phyloP scores from a whole-genome alignment of 176 grass and related monocot genomes.

The Elaeis guineensis region DNA sequence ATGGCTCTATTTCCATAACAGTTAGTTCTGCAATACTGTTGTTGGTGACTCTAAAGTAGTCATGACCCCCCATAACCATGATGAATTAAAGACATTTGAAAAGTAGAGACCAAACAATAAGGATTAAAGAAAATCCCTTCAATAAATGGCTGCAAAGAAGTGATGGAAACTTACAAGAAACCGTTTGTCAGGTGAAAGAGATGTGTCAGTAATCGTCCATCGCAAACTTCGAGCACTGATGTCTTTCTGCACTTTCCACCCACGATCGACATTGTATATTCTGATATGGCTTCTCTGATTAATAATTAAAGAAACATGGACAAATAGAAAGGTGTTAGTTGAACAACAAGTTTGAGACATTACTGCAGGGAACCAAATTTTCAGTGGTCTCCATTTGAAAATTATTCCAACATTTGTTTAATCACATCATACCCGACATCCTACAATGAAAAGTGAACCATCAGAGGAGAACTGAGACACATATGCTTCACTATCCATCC shows the following conservation, averaged over 20 bases:
- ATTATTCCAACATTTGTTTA: too few relatives aligned
- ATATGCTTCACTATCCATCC: constrained; percentile 70
- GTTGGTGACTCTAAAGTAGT: too few relatives aligned
- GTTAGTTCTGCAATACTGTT: too few relatives aligned
- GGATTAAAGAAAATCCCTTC: too few relatives aligned
- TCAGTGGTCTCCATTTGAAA: neutral
- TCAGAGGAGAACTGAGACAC: constrained; percentile 76
- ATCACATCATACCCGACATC: constrained; percentile 46
- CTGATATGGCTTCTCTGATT: constrained; percentile 77
- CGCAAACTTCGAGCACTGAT: constrained; percentile 65
- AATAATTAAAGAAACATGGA: constrained; percentile 13
- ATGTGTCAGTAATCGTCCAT: constrained; percentile 83
- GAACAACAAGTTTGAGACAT: neutral
- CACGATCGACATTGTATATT: constrained; percentile 51
- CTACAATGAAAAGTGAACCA: constrained; percentile 65
- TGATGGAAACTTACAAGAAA: constrained; percentile 50
- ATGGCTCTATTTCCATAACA: too few relatives aligned
- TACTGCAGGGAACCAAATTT: neutral
- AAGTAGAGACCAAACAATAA: too few relatives aligned
- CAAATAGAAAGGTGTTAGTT: constrained; percentile 4
- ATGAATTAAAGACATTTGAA: too few relatives aligned
- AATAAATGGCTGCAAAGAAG: too few relatives aligned
- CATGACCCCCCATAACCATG: too few relatives aligned
- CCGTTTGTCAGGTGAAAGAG: constrained; percentile 63
- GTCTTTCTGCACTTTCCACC: constrained; percentile 71